phyloP scores from a whole-genome alignment of 2,329 filamentous ascomycete genomes.

The Bipolaris victoriae region DNA sequence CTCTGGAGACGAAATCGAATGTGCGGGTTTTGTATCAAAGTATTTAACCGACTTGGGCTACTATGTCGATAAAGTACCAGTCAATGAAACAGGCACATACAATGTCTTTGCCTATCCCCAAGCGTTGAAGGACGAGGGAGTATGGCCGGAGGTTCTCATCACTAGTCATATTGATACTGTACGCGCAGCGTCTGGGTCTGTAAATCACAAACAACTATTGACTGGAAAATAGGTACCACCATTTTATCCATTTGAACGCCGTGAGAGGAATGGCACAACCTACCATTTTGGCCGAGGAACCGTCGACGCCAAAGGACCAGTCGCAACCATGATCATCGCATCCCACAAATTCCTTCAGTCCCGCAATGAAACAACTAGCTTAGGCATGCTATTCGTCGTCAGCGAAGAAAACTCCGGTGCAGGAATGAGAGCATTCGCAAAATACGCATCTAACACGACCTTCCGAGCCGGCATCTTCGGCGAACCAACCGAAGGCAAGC shows the following conservation, averaged over 20 bases:
- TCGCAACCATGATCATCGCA: conserved; percentile 75
- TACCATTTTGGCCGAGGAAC: conserved; percentile 67
- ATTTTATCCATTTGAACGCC: conserved; percentile 67
- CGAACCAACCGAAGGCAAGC: conserved; percentile 85
- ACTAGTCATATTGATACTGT: conserved; percentile 80
- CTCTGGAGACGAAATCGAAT: conserved; percentile 66
- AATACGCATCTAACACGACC: conserved; percentile 40
- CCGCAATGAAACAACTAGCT: conserved; percentile 47
- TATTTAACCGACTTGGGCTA: conserved; percentile 65
- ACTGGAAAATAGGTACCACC: conserved; percentile 54
- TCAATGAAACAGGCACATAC: conserved; percentile 60
- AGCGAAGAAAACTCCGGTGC: conserved; percentile 81
- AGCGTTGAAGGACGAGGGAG: conserved; percentile 44
- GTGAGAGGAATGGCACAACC: conserved; percentile 59
- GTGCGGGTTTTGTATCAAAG: conserved; percentile 69
- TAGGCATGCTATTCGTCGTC: conserved; percentile 65
- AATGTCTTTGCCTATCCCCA: conserved; percentile 73
- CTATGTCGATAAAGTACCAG: conserved; percentile 54
- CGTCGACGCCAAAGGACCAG: conserved; percentile 62
- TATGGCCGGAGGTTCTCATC: conserved; percentile 64
- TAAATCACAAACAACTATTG: not conserved
- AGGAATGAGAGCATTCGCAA: conserved; percentile 69
- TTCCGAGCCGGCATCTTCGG: conserved; percentile 83
- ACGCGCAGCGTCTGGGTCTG: not conserved
- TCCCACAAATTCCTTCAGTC: conserved; percentile 59